Conservation (phyloP, 1,284 basidiomycete species). For the Cutaneotrichosporon sp. region DNA sequence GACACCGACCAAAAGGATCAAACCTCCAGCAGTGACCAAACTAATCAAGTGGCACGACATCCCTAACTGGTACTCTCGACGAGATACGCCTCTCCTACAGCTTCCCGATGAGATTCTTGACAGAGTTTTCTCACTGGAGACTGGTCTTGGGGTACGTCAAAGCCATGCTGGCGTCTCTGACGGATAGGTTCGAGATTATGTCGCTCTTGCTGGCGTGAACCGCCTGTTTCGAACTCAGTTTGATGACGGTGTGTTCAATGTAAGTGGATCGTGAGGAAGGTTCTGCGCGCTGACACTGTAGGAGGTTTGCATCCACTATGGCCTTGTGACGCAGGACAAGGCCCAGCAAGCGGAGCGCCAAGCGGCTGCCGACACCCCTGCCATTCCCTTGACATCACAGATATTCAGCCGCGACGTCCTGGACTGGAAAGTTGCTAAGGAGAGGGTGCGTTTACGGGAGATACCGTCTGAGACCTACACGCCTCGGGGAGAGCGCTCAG, state of each 20-base stretch:
- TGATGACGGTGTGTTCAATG: background rate
- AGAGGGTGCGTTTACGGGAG: background rate
- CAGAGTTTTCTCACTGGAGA: conserved; percentile 5
- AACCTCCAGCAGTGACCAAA: background rate
- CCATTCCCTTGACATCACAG: background rate
- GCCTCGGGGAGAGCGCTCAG: conserved; percentile 16
- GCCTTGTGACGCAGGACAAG: too few species aligned
- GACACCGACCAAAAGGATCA: background rate
- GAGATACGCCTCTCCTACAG: conserved; percentile 18
- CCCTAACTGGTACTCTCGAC: conserved; percentile 22
- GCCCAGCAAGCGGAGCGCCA: too few species aligned
- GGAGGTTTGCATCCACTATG: conserved; percentile 4
- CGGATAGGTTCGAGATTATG: conserved; percentile 31
- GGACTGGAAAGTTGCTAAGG: background rate
- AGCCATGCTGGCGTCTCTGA: conserved; percentile 1
- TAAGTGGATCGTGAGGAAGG: too few species aligned
- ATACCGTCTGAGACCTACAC: conserved; percentile 10
- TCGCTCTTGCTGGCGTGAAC: conserved; percentile 30
- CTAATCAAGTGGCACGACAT: conserved; percentile 24
- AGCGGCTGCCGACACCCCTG: background rate
- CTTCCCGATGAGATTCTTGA: conserved; percentile 11
- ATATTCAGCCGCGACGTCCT: background rate
- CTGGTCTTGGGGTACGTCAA: conserved; percentile 15
- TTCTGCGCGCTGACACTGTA: background rate
- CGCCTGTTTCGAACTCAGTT: conserved; percentile 16